Conservation (phyloP, 495 filamentous ascomycete species). For the Hypoxylon lienhwacheense region DNA sequence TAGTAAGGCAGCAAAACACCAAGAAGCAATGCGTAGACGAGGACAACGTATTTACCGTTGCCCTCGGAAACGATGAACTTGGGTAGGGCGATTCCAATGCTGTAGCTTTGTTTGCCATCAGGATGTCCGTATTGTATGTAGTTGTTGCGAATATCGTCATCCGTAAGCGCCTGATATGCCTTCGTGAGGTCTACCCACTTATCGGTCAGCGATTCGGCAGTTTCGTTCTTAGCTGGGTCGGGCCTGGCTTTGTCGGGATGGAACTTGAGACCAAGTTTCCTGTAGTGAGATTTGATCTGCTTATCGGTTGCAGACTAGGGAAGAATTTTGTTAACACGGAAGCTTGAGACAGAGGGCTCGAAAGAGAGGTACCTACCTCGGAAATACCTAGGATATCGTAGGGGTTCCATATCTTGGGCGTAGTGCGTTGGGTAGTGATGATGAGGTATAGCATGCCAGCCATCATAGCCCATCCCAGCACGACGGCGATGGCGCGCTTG, state of each 20-base stretch:
- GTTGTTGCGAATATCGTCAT: conserved; percentile 96
- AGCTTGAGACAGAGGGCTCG: neutral
- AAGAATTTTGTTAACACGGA: conserved; percentile 14
- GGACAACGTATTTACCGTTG: conserved; percentile 90
- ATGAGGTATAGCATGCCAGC: conserved; percentile 93
- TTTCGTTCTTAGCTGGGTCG: conserved; percentile 85
- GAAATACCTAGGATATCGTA: conserved; percentile 90
- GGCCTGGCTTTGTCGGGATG: conserved; percentile 91
- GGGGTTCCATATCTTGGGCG: conserved; percentile 87
- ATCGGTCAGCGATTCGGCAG: conserved; percentile 78
- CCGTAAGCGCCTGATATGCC: conserved; percentile 94
- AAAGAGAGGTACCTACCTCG: conserved; percentile 56
- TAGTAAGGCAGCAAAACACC: conserved; percentile 90
- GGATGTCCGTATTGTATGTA: conserved; percentile 94
- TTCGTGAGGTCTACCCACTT: conserved; percentile 93
- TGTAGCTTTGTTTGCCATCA: conserved; percentile 96
- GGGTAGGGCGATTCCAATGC: conserved; percentile 94
- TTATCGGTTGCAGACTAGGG: conserved; percentile 79
- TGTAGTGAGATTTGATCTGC: conserved; percentile 86
- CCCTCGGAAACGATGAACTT: conserved; percentile 91
- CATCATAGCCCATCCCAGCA: conserved; percentile 80
- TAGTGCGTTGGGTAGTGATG: conserved; percentile 69
- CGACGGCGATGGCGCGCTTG: conserved; percentile 78
- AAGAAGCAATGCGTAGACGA: conserved; percentile 83
- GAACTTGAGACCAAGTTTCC: conserved; percentile 77